Evolutionary conservation across 768 basidiomycete genomes (phyloP), one percentile per base, ranked within the genome.

Genomic region (Auricularia sp.): DNA sequence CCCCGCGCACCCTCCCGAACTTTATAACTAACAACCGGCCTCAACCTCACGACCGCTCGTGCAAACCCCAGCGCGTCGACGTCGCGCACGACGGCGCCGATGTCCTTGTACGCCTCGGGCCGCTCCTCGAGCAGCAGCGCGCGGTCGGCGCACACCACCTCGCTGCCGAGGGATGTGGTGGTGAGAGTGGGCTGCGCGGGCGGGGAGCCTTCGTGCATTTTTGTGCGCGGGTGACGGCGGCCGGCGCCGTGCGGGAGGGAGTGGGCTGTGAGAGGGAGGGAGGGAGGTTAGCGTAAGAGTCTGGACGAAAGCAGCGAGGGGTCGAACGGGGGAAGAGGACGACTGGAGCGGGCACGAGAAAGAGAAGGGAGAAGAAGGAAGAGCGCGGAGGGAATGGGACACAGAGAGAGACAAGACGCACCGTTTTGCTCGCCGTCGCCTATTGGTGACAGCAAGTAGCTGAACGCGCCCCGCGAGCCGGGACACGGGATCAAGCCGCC

Each of bases 161-260:
- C 74, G 58, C 74, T 77, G 39, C 73, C 76, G 36, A 78, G 70
- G 16, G 69, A 51, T 23, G 77, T 77, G 33, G 73, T 75, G 3
- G 72, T 73, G 62, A 76, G 61, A 3, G 72, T 73, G 62, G 76
- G 61, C 53, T 62, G 69, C 12, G 69, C 65, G 34, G 68, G 63
- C 47, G 74, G 66, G 61, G 72, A 35, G 18, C 70, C 70, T 18
- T 68, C 70, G 68, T 75, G 77, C 56, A 76, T 66, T 1, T 65
- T 70, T 36, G 73, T 70, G 12, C 77, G 76, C 21, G 74, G 72
- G 65, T 75, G 70, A 29, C 73, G 69, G 54, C 77, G 71, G 11
- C 77, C 77, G 21, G 77, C 77, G 16, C 77, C 76, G 67, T 78
- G 77, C 1, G 78, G 76, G 39, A 78, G 70, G 10, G 77, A 78